A percentile compares a stretch with the other conserved stretches of the same genome.
These are phyloP conservation scores for Eucommia ulmoides DNA, from an alignment of 257 asterid species.

Conservation along the genomic window DNA sequence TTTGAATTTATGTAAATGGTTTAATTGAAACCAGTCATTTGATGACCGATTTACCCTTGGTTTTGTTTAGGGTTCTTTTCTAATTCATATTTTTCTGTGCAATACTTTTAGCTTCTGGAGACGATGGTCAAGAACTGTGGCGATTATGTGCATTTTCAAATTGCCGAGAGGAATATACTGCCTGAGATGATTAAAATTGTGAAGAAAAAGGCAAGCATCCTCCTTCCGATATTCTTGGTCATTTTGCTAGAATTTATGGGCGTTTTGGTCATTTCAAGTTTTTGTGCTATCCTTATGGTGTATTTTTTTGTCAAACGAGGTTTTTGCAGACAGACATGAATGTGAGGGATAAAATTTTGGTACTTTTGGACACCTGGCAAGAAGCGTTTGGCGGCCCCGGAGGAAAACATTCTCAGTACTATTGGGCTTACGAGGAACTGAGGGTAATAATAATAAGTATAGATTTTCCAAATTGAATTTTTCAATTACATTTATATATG, in stretches of 20 bases:
- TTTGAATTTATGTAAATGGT: too few relatives aligned
- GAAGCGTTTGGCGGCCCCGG: conserved; percentile 90
- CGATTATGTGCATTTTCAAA: conserved; percentile 79
- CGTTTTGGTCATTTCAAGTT: too few relatives aligned
- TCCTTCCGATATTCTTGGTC: too few relatives aligned
- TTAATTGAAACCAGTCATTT: too few relatives aligned
- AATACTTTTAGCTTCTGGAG: conserved; percentile 64
- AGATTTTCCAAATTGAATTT: too few relatives aligned
- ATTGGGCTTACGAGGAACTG: conserved; percentile 79
- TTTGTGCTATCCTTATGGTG: too few relatives aligned
- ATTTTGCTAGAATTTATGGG: too few relatives aligned
- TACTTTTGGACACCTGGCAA: conserved; percentile 74
- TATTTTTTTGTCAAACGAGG: too few relatives aligned
- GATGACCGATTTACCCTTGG: too few relatives aligned
- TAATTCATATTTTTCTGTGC: conserved; percentile 7
- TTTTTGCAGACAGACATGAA: conserved; percentile 73
- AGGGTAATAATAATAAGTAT: too few relatives aligned
- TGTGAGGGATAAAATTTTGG: conserved; percentile 63
- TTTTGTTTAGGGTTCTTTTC: too few relatives aligned
- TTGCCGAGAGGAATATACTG: conserved; percentile 70
- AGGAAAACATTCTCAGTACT: conserved; percentile 80
- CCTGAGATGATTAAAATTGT: conserved; percentile 91
- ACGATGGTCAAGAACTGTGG: conserved; percentile 98
- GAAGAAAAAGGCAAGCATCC: conserved; percentile 38
- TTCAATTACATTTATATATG: too few relatives aligned